Conservation (phyloP, 2,329 filamentous ascomycete genomes). For the Botrytis porri region DNA sequence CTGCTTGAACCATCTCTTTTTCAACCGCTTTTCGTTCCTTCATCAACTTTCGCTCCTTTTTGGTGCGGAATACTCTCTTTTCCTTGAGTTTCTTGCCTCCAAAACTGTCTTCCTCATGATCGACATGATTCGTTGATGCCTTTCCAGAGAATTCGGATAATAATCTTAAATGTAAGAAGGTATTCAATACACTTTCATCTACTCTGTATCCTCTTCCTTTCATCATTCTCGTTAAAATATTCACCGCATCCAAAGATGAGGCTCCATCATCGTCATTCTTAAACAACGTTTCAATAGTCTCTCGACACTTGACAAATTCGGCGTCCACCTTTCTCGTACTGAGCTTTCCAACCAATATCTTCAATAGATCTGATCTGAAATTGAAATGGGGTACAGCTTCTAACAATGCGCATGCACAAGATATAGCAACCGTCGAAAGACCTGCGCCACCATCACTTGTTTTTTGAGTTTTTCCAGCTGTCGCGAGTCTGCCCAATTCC, state of each 20-base stretch:
- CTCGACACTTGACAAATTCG: slow-evolving; percentile 73
- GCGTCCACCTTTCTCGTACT: slow-evolving; percentile 68
- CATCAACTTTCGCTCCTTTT: slow-evolving; percentile 75
- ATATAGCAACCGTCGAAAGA: slow-evolving; percentile 73
- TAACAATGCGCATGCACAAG: slow-evolving; percentile 79
- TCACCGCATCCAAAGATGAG: slow-evolving; percentile 81
- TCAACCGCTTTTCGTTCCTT: slow-evolving; percentile 86
- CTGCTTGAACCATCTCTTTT: slow-evolving; percentile 90
- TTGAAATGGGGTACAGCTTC: slow-evolving; percentile 93
- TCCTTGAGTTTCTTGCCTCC: slow-evolving; percentile 61
- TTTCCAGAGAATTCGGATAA: slow-evolving; percentile 85
- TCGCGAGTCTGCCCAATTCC: slow-evolving; percentile 69
- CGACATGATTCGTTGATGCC: slow-evolving; percentile 73
- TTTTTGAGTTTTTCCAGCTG: slow-evolving; percentile 43
- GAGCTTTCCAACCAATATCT: slow-evolving; percentile 81
- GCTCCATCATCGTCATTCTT: slow-evolving; percentile 85
- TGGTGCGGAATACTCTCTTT: slow-evolving; percentile 84
- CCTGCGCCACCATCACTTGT: slow-evolving; percentile 44
- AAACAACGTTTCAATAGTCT: slow-evolving; percentile 79
- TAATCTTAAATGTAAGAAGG: slow-evolving; percentile 84
- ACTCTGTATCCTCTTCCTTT: slow-evolving; percentile 79
- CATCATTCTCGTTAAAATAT: slow-evolving; percentile 86
- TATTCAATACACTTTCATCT: slow-evolving; percentile 82
- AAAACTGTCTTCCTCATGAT: slow-evolving; percentile 48
- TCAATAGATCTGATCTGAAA: slow-evolving; percentile 82